Percentiles rank a stretch among this genome's conserved stretches.
These are phyloP conservation scores for Didymella sp. DNA, from an alignment of 2,329 filamentous ascomycete species.

Conservation along the genomic window DNA sequence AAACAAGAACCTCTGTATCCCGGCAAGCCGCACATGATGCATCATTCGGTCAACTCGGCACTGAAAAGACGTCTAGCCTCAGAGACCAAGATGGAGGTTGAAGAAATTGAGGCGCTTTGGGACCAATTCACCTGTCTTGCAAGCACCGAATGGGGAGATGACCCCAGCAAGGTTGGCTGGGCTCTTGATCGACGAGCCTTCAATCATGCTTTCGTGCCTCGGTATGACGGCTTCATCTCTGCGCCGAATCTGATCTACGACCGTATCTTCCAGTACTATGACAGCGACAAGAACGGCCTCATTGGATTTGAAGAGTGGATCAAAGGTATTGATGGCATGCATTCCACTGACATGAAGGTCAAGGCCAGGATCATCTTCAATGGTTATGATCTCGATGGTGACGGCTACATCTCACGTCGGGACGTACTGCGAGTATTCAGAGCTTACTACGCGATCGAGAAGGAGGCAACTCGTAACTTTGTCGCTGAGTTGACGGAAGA, in stretches of 20 bases:
- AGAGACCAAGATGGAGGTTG: constrained; percentile 68
- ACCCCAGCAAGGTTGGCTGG: constrained; percentile 77
- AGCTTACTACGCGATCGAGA: constrained; percentile 89
- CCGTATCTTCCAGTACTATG: constrained; percentile 96
- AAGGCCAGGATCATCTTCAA: constrained; percentile 71
- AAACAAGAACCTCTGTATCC: constrained; percentile 62
- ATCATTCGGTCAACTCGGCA: constrained; percentile 69
- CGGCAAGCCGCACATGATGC: constrained; percentile 74
- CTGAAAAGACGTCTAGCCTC: constrained; percentile 68
- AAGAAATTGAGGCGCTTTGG: constrained; percentile 91
- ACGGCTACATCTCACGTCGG: constrained; percentile 82
- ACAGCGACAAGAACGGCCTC: constrained; percentile 84
- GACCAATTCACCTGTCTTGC: constrained; percentile 97
- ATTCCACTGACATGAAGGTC: constrained; percentile 56
- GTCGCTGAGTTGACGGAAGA: constrained; percentile 78
- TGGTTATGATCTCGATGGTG: constrained; percentile 88
- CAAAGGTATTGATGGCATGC: constrained; percentile 74
- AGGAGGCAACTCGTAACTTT: constrained; percentile 85
- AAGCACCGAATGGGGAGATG: constrained; percentile 80
- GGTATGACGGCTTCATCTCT: constrained; percentile 77
- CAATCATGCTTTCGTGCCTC: constrained; percentile 85
- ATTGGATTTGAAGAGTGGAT: constrained; percentile 95
- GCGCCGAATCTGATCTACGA: constrained; percentile 92
- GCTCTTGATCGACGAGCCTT: constrained; percentile 95
- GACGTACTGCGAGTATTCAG: constrained; percentile 92